Base-by-base conservation (phyloP, 1,284 basidiomycete genomes). In the Ustilago shanxiensis region DNA sequence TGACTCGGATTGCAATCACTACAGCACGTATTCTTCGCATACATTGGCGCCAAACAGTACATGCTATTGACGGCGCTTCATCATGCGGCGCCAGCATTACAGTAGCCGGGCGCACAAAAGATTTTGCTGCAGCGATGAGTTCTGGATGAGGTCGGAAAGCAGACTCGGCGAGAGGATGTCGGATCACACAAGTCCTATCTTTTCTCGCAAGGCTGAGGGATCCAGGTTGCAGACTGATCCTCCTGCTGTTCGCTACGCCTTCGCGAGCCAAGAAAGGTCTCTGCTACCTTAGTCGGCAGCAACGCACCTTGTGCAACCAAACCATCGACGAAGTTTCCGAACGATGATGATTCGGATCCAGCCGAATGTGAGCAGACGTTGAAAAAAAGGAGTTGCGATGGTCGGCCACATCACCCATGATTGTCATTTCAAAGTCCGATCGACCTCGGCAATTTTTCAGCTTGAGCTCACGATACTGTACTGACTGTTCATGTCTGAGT, bases 341-440 rank as follows among this genome's bases (percentile, higher is more conserved):
- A 9, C 47, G 16, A 6, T 13, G 47, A 14, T 24, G 24, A 28
- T 44, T 49, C 24, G 26, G 47, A 24, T 7, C 26, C 22, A 49
- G 47, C 47, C 47, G 13, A 18, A 24, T 26, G 24, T 33, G 18
- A 16, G 4, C 44, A 45, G 22, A 22, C 31, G 31, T 6, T 33
- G 31, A 33, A 11, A 33, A 33, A 33, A 33, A 11, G 11, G 31
- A 33, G 31, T 11, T 33, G 31, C 31, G 31, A 33, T 6, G 5
- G 31, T 5, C 6, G 11, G 31, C 31, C 31, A 33, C 6, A 33
- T 33, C 31, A 33, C 11, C 45, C 20, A 10, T 11, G 28, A n/a
- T 20, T 29, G 33, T 33, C 35, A 44, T 20, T 64, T 64, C 55
- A 57, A 51, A 45, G 22, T 64, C 62, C 62, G 55, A 64, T 52